phyloP scores from a whole-genome alignment of 495 filamentous ascomycete species.

The Podospora bellae-mahoneyi region DNA sequence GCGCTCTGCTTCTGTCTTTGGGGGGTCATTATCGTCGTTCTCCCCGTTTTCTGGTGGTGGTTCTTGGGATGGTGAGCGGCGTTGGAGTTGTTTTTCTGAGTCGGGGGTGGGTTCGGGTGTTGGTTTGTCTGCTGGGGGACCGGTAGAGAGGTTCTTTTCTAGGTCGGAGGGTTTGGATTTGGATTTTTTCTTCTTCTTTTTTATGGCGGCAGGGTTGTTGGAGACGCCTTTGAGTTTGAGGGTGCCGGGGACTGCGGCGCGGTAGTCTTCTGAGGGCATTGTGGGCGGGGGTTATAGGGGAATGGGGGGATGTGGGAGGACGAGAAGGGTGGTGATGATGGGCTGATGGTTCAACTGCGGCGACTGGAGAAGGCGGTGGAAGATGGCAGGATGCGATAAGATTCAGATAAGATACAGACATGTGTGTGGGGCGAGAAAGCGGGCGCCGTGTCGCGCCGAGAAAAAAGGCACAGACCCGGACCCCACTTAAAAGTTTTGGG shows the following conservation, averaged over 20 bases:
- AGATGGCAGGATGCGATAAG: background rate
- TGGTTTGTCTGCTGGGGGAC: constrained; percentile 4
- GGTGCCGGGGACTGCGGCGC: constrained; percentile 58
- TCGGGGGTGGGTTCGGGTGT: constrained; percentile 5
- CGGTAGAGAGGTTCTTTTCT: constrained; percentile 36
- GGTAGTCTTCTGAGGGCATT: constrained; percentile 68
- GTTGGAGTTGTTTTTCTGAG: background rate
- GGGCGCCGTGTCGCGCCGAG: background rate
- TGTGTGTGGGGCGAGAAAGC: background rate
- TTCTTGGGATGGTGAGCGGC: background rate
- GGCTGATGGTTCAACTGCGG: constrained; percentile 5
- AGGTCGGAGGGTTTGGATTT: constrained; percentile 42
- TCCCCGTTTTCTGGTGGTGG: constrained; percentile 26
- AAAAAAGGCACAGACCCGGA: background rate
- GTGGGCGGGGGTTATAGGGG: background rate
- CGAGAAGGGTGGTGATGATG: constrained; percentile 7
- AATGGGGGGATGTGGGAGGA: background rate
- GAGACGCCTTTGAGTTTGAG: constrained; percentile 74
- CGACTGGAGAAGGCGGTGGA: background rate
- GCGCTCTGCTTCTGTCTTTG: constrained; percentile 84
- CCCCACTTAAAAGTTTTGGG: background rate
- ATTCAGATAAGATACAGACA: background rate
- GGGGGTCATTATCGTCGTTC: constrained; percentile 18
- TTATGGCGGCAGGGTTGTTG: constrained; percentile 40
- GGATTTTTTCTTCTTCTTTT: constrained; percentile 61